Base-by-base conservation (phyloP, 2,329 filamentous ascomycete species). In the Hymenoscyphus repandus region DNA sequence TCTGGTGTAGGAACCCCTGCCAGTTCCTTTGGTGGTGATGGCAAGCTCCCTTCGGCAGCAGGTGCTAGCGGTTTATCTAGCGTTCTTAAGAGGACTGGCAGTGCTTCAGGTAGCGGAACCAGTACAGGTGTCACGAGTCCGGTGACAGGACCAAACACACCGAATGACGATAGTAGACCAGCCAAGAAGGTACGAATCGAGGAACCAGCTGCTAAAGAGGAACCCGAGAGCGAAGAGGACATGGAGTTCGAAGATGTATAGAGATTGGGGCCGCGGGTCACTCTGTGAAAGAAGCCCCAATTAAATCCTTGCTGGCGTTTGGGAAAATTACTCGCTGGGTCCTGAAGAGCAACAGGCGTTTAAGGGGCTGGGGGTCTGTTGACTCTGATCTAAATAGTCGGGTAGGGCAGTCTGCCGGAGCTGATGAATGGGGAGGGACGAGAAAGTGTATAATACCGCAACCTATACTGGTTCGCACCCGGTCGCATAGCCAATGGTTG, bases 131-230 rank as follows among this genome's bases (percentile, higher is more conserved):
- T 58, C 15, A 62, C 55, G 32, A 68, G 63, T 60, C 62, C 61
- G 56, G 64, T 61, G 33, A 65, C 60, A 62, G 64, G 61, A 59
- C 64, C 61, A 13, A 59, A 55, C n/a, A 66, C 62, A 41, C 65
- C 61, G 22, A 62, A 55, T 51, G 69, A 72, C 39, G 77, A 77
- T 51, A 72, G 71, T 18, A 67, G 72, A 36, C 72, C 76, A 11
- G 68, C 73, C 9, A 88, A 88, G 70, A 78, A 78, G 55, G 73
- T 80, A 40, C 84, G 82, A 66, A 65, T 85, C 15, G 82, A 84
- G 67, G 72, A 54, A 68, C 72, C 55, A 51, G 63, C 66, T 13
- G 41, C 51, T 4, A 43, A 43, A 17, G 38, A 40, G n/a, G 20
- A 69, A 31, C 68, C 64, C n/a, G 73, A 75, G 11, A 74, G 73